Percentiles rank a stretch among this genome's conserved stretches.
Evolutionary conservation across 83 land plant genomes (phyloP).

Genomic region (Isoetes engelmannii): DNA sequence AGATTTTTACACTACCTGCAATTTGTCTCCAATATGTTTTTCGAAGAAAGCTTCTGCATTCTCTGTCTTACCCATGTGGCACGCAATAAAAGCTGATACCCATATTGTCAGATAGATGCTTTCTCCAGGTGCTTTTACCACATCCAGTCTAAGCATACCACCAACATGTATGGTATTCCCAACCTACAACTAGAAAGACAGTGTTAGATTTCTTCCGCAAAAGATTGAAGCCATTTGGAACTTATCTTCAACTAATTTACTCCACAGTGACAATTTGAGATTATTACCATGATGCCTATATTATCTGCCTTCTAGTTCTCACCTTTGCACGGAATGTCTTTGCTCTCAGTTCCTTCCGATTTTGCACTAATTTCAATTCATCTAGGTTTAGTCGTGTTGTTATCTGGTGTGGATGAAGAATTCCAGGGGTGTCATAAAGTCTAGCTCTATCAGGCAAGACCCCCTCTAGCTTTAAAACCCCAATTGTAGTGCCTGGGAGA

Average conservation of each 20-base stretch:
- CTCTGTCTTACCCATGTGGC: slow-evolving; percentile 84
- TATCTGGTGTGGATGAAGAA: slow-evolving; percentile 79
- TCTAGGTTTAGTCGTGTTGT: slow-evolving; percentile 67
- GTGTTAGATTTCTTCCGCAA: background rate
- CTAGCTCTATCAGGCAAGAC: slow-evolving; percentile 60
- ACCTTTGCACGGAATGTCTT: slow-evolving; percentile 86
- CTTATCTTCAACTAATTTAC: background rate
- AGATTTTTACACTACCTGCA: slow-evolving; percentile 44
- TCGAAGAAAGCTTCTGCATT: slow-evolving; percentile 48
- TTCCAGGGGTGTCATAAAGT: slow-evolving; percentile 87
- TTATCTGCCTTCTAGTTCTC: slow-evolving; percentile 8
- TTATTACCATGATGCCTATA: background rate
- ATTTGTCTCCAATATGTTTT: slow-evolving; percentile 71
- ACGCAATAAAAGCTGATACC: slow-evolving; percentile 79
- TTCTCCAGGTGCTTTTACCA: slow-evolving; percentile 53
- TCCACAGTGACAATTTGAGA: too few species aligned
- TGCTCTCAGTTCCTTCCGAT: slow-evolving; percentile 74
- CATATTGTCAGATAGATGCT: slow-evolving; percentile 78
- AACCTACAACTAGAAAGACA: slow-evolving; percentile 32
- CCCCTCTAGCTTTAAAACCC: slow-evolving; percentile 66
- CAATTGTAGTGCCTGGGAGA: slow-evolving; percentile 89
- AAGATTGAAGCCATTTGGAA: background rate
- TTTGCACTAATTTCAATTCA: slow-evolving; percentile 73
- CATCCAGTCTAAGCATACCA: slow-evolving; percentile 71
- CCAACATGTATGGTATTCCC: slow-evolving; percentile 79